Conservation (phyloP, 805 yeast genomes). For the Tanozyma kutaoensis region DNA sequence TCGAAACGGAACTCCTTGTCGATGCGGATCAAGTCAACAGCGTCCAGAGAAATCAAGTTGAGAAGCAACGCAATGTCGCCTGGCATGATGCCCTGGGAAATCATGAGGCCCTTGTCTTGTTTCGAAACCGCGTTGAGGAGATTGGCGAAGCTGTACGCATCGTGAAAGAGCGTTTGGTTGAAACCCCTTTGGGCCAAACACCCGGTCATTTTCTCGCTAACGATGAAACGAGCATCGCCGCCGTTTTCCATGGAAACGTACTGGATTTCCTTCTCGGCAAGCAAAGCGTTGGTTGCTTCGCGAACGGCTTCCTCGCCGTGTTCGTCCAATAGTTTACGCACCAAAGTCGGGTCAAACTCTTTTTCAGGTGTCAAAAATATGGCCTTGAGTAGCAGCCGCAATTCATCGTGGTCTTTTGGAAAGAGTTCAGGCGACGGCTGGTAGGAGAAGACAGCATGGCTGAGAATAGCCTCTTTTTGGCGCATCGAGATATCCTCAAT, state of each 20-base stretch:
- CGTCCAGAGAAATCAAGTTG: slow-evolving; percentile 31
- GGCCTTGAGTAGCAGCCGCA: slow-evolving; percentile 35
- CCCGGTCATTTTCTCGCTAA: slow-evolving; percentile 39
- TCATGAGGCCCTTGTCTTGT: slow-evolving; percentile 37
- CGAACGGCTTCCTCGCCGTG: slow-evolving; percentile 34
- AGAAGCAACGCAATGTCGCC: slow-evolving; percentile 51
- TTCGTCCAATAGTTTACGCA: slow-evolving; percentile 30
- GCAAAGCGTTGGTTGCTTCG: slow-evolving; percentile 36
- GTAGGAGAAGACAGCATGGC: slow-evolving; percentile 30
- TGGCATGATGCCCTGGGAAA: slow-evolving; percentile 45
- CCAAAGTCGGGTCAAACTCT: slow-evolving; percentile 31
- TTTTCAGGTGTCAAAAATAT: slow-evolving; percentile 42
- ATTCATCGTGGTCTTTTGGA: slow-evolving; percentile 12
- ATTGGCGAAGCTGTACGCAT: slow-evolving; percentile 33
- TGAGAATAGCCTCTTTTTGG: slow-evolving; percentile 47
- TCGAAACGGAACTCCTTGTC: slow-evolving; percentile 40
- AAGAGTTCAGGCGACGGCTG: slow-evolving; percentile 5
- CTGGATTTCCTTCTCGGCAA: slow-evolving; percentile 42
- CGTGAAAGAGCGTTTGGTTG: slow-evolving; percentile 23
- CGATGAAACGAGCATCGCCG: slow-evolving; percentile 32
- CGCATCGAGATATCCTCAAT: slow-evolving; percentile 52
- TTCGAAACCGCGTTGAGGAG: slow-evolving; percentile 26
- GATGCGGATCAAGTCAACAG: slow-evolving; percentile 15
- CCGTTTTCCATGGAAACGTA: slow-evolving; percentile 24
- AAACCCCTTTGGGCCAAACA: slow-evolving; percentile 25